Evolutionary conservation across 805 yeast genomes (phyloP), one percentile per base, ranked within the genome.

Genomic region (Zygosaccharomyces bailii): DNA sequence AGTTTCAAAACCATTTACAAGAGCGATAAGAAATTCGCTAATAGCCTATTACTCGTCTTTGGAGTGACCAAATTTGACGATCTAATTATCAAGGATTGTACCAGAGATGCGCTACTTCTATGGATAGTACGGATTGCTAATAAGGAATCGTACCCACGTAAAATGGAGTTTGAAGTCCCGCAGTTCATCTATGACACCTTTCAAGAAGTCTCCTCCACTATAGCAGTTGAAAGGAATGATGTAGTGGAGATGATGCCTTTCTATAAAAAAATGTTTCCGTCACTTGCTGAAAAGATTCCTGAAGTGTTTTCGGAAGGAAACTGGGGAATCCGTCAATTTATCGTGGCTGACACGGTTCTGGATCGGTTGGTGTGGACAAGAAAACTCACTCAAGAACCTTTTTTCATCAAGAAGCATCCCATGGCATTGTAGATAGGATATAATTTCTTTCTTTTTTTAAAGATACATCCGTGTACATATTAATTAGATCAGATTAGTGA

Each of bases 71-170:
- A 71, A 16, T 79, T 73, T 53, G 81, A 78, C 4, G 79, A 76
- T 36, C 54, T 84, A 11, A 55, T 73, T 2, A 65, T 65, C 5
- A 68, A 75, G 34, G 69, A 72, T 33, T 70, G 79, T 36, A 65
- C 79, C 45, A 82, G 80, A 44, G 84, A 81, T 52, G 74, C 76
- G 2, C 67, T 85, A 61, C 60, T 82, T 16, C 61, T 85, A 31
- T 85, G 83, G 78, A 66, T 84, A 19, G 76, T 84, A 27, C 70
- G 88, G 53, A 74, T 78, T 45, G 66, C 70, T 45, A 83, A 81
- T 57, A 68, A 66, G 21, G 60, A 60, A 14, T 56, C 57, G 6
- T 73, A 68, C 29, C 24, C 47, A 1, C 57, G 58, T 16, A 61
- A 65, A 29, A 61, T 59, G 31, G 46, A 50, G 2, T 43, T 43